Conservation (phyloP, 1,284 basidiomycete species). For the Irpex lacteus region DNA sequence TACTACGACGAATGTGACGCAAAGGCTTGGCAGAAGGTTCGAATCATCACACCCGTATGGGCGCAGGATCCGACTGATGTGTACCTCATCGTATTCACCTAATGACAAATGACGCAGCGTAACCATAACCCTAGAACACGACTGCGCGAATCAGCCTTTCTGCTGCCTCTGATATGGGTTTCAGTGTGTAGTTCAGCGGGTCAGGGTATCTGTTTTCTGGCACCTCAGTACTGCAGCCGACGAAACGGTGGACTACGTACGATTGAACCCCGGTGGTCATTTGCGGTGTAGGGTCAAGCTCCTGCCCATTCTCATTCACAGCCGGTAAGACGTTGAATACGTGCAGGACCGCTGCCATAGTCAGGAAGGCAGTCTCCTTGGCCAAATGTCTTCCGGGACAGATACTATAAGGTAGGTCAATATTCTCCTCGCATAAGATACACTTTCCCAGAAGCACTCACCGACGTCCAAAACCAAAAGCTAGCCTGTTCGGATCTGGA, state of each 20-base stretch:
- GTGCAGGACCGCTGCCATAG: background rate
- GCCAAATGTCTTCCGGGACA: background rate
- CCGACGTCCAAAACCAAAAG: conserved; percentile 2
- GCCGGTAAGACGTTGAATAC: background rate
- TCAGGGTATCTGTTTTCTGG: background rate
- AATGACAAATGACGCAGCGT: background rate
- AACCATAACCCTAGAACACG: too few species aligned
- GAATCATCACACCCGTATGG: background rate
- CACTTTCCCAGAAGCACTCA: background rate
- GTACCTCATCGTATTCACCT: background rate
- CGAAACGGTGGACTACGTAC: background rate
- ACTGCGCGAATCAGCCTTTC: background rate
- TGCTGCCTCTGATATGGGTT: background rate
- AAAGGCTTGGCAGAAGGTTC: background rate
- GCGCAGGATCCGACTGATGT: background rate
- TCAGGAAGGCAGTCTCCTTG: background rate
- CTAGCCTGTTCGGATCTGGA: background rate
- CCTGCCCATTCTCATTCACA: background rate
- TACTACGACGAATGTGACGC: too few species aligned
- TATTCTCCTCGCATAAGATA: background rate
- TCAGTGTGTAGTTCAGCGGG: background rate
- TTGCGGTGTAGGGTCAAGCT: background rate
- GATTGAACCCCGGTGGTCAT: background rate
- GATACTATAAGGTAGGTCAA: background rate
- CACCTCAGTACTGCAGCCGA: too few species aligned